Evolutionary conservation across 129 eudicot genomes (phyloP), one percentile per base, ranked within the genome.

Genomic region (Rutidosis leptorrhynchoides): DNA sequence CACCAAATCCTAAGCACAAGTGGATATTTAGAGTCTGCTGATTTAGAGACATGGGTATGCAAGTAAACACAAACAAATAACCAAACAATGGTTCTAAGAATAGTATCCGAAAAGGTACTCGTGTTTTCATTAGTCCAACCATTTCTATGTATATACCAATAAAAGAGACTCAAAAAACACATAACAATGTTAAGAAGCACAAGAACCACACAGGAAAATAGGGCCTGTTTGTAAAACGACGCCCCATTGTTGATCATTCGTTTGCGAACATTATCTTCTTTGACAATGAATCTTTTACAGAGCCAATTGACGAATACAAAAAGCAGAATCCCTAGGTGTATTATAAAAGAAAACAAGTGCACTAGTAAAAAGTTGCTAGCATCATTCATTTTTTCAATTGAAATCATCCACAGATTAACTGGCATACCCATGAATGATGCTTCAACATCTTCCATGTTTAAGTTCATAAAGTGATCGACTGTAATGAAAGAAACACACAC

Each of bases 1-100:
- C 87, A 90, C 87, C 83, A 90, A 10, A 79, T 17, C 75, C 88
- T 90, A 23, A 87, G 58, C 28, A 79, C 64, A 49, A 78, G 62
- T 0, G 95, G 92, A 74, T 78, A 80, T 76, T 48, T 80, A 4
- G 54, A 58, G 15, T 55, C 79, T n/a, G n/a, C 42, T 8, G 76
- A 70, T 17, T 77, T 77, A 40, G 54, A 58, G 37, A 74, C 56
- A 43, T 66, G 78, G 70, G 49, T 75, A 3, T 76, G 73, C 79
- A 90, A 68, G 59, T 78, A 82, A 45, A 69, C 71, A 59, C 67
- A 80, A 28, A 90, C 49, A n/a, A 59, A 68, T 24, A 84, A 67
- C 95, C 92, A 87, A 61, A 85, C 73, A 45, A 87, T 20, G 11
- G 81, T 42, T 73, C 80, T 69, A 1, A 80, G 45, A 35, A 62